Evolutionary conservation across 2,329 filamentous ascomycete genomes (phyloP), one percentile per base, ranked within the genome.

Genomic region (Ambrosiella beaveri): DNA sequence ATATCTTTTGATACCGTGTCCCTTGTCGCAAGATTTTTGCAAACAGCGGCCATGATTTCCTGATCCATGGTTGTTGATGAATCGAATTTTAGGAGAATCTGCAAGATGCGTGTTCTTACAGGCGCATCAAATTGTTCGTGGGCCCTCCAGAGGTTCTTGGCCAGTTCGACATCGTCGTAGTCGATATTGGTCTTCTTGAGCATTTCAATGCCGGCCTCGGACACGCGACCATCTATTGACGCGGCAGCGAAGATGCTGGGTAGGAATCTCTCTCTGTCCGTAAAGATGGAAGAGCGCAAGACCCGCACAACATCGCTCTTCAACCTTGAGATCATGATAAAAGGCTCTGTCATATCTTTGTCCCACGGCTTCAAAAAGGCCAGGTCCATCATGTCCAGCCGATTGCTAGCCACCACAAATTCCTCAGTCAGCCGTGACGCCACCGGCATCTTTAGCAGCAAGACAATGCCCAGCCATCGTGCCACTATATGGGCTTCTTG

Each of bases 171-270:
- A 61, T 88, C 78, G 67, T 97, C 91, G 35, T 96, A 72, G 7
- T 86, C 81, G 7, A 86, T 78, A 1, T 80, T 77, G 37, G 80
- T 85, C 63, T 90, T 78, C 70, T 96, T 98, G 63, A 97, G 70
- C 54, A 94, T 80, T 64, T 95, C 89, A 59, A 96, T 88, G 0
- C 87, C 91, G n/a, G 88, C 73, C n/a, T 85, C 81, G 9, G 86
- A 82, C 41, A 96, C 82, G 7, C 85, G 80, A 40, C 84, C 88
- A 63, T 96, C 93, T 1, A 82, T 73, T 69, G 90, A 90, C 0
- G 88, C 84, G 35, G 88, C 84, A 4, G 90, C 89, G 66, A 86
- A 89, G 1, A 97, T 71, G 0, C 88, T 85, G 0, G 91, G 85
- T 11, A 96, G 69, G 64, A 96, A 88, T 38, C 89, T 82, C 66